Conservation (phyloP, 129 eudicot genomes). For the Artemisia tridentata region DNA sequence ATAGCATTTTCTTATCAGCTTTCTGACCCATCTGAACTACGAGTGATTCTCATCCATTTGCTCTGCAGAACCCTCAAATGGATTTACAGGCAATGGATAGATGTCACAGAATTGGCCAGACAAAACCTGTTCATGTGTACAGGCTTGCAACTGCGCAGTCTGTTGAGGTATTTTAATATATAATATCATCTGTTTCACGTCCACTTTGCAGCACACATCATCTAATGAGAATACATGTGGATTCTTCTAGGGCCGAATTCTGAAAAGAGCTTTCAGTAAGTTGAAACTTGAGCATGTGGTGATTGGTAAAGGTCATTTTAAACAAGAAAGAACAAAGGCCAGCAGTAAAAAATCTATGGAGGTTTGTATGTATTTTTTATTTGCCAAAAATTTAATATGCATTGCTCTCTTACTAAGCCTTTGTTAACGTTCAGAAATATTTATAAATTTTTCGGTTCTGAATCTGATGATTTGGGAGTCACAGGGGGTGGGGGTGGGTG, state of each 20-base stretch:
- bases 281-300: conserved; percentile 97
- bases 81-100: conserved; percentile 99
- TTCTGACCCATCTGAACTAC: no score
- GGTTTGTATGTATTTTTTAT: conserved; percentile 25
- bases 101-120: conserved; percentile 97
- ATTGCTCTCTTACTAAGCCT: no score
- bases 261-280: conserved; percentile 97
- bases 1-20: background rate
- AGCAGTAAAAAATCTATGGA: conserved; percentile 34
- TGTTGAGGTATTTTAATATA: conserved; percentile 53
- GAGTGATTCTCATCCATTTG: conserved; percentile 21
- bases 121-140: conserved; percentile 98
- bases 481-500: no score
- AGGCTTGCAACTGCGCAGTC: conserved; percentile 96
- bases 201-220: background rate
- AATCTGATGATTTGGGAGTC: no score
- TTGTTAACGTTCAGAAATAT: no score
- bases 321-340: conserved; percentile 62
- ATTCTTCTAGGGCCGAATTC: conserved; percentile 68
- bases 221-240: conserved; percentile 3
- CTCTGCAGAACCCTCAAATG: conserved; percentile 93
- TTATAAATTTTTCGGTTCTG: no score
- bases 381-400: no score
- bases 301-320: conserved; percentile 89
- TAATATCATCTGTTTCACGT: background rate